Evolutionary conservation across 805 yeast genomes (phyloP).

Genomic region (Yarrowia yakushimensis): DNA sequence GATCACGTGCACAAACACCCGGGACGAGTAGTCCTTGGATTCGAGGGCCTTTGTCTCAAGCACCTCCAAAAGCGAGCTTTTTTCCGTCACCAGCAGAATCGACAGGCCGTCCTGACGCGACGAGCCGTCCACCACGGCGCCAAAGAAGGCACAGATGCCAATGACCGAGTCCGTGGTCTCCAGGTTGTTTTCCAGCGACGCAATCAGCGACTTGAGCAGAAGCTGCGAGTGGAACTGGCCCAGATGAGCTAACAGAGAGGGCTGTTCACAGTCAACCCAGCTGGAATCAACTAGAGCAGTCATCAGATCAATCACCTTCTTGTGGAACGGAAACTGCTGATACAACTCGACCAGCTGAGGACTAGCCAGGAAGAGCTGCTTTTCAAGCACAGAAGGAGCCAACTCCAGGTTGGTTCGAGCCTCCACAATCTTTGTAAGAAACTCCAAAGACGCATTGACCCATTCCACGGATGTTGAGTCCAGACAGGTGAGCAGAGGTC

Average conservation of each 20-base stretch:
- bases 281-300: slow-evolving; percentile 39
- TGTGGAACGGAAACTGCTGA: slow-evolving; percentile 47
- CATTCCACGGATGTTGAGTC: slow-evolving; percentile 49
- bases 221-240: slow-evolving; percentile 61
- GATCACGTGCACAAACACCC: slow-evolving; percentile 52
- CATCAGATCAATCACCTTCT: slow-evolving; percentile 52
- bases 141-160: slow-evolving; percentile 33
- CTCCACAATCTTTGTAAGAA: slow-evolving; percentile 54
- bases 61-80: slow-evolving; percentile 32
- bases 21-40: slow-evolving; percentile 22
- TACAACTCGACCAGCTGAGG: slow-evolving; percentile 59
- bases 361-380: slow-evolving; percentile 51
- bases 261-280: slow-evolving; percentile 49
- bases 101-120: slow-evolving; percentile 42
- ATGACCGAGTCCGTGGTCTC: slow-evolving; percentile 30
- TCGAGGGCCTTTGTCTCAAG: slow-evolving; percentile 32
- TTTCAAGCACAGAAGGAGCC: slow-evolving; percentile 64
- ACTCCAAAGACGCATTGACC: slow-evolving; percentile 50
- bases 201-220: slow-evolving; percentile 56
- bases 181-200: slow-evolving; percentile 54
- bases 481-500: slow-evolving; percentile 52
- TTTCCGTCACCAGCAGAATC: slow-evolving; percentile 34
- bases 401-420: slow-evolving; percentile 51
- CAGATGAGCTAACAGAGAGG: slow-evolving; percentile 77
- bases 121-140: slow-evolving; percentile 32